Evolutionary conservation across 202 grass and related monocot genomes (phyloP), one percentile per base, ranked within the genome.

Genomic region (Setaria italica): DNA sequence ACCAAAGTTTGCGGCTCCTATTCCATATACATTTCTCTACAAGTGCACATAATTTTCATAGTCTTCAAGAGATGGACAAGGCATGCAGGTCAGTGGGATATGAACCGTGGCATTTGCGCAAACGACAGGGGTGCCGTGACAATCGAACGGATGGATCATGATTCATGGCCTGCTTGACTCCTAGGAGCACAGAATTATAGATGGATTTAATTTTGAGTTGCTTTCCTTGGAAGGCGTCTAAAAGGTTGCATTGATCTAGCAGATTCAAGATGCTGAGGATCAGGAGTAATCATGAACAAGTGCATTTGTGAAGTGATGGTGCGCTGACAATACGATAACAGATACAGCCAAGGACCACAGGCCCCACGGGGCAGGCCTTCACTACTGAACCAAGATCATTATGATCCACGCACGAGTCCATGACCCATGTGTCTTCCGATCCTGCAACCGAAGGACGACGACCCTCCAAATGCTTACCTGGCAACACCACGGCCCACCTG

Each of bases 351-450:
- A 78, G 75, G 72, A 80, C 81, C 75, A 67, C 81, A 54, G 21
- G 42, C 7, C 7, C 45, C 54, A 21, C 37, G 43, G 2, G 46
- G 7, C 39, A 69, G 37, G 11, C 37, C 64, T 41, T 76, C 50
- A 41, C 72, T 39, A 47, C 49, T 34, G 46, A 41, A 19, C 46
- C 46, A 88, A 29, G 39, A 80, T 80, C 76, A 80, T 85, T 25
- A 32, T 57, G 67, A 14, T 25, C 25, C 5, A 7, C 68, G 42
- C 42, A 70, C 13, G 39, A 45, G 55, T 46, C 66, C 86, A 58
- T 32, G 74, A 66, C 59, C 75, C 81, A 60, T 74, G 70, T 74
- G 74, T 64, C 21, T 75, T 46, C 74, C 66, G 74, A 58, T 73
- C 46, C 87, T 80, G 13, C 75, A 80, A 67, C 25, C 74, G 0